Percentiles rank a stretch among this genome's conserved stretches.
Conservation (phyloP, 345 rosid species). For the Populus davidiana region DNA sequence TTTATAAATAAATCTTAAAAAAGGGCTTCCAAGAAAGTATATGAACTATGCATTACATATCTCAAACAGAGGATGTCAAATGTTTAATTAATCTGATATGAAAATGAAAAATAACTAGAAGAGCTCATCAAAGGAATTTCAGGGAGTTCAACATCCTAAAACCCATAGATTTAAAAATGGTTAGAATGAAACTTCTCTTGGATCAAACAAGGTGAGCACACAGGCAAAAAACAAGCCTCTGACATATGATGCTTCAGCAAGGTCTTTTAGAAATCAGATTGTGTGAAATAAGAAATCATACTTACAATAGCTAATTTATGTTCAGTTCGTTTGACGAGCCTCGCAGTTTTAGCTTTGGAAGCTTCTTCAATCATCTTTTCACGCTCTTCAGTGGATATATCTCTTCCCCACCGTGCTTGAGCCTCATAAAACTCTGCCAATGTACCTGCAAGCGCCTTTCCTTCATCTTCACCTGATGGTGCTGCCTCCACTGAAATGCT, state of each 20-base stretch:
- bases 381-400: conserved; percentile 67
- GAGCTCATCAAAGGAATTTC: no score
- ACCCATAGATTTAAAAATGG: not conserved
- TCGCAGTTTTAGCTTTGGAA: conserved; percentile 56
- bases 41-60: no score
- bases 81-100: not conserved
- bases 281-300: conserved; percentile 11
- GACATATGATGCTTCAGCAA: not conserved
- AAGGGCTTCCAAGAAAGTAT: no score
- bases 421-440: conserved; percentile 97
- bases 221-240: not conserved
- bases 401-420: conserved; percentile 92
- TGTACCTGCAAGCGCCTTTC: conserved; percentile 74
- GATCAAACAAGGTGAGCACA: no score
- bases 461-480: conserved; percentile 48
- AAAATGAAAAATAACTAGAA: not conserved
- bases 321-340: conserved; percentile 66
- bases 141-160: not conserved
- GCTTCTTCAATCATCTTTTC: conserved; percentile 90
- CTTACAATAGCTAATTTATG: conserved; percentile 84
- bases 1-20: no score
- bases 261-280: not conserved
- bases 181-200: not conserved
- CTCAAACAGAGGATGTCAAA: not conserved
- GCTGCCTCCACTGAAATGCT: conserved; percentile 41